Base-by-base conservation (phyloP, 495 filamentous ascomycete genomes). In the Ascodesmis nigricans region DNA sequence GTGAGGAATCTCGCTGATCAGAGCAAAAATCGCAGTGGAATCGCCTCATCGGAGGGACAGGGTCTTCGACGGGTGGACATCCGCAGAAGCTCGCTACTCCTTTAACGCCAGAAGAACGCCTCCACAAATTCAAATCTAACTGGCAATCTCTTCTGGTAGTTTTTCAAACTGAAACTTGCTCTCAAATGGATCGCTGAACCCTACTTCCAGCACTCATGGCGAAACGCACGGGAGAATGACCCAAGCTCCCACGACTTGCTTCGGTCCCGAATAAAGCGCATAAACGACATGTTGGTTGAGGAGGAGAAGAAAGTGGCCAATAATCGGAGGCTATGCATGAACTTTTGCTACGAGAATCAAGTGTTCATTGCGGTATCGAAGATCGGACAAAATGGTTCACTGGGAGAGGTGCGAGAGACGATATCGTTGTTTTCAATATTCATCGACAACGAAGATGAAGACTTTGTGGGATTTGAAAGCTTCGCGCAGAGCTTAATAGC, bases 381-480 rank as follows among this genome's bases (percentile, higher is more conserved):
- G 53, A 75, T 93, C 36, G 82, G 80, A 3, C 65, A 74, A 1
- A 70, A 68, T 1, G 75, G 75, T 17, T 71, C 76, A 46, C 72
- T 81, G 50, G 78, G 84, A 39, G 69, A 91, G 41, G 68, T 91
- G 35, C 66, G 71, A 26, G 78, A 78, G 42, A 75, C 74, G n/a
- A 74, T 92, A 21, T 57, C 67, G 9, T 67, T 91, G 43, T 92
- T 91, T 56, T 75, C 75, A 27, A 79, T 76, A 4, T 63, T 99
- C 29, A 75, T 99, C 41, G 84, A 99, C 45, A 83, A 79, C 50
- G 84, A 93, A 53, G 81, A 92, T 51, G 83, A 92, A 45, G 76
- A 80, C 25, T 87, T 93, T 40, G 69, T 92, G 17, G 75, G 81
- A 42, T 80, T 75, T 43, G 65, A 76, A 20, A 60, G 64, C 22